These are phyloP conservation scores for Porcisia deanei DNA, from an alignment of 208 protist species.

Conservation along the genomic window DNA sequence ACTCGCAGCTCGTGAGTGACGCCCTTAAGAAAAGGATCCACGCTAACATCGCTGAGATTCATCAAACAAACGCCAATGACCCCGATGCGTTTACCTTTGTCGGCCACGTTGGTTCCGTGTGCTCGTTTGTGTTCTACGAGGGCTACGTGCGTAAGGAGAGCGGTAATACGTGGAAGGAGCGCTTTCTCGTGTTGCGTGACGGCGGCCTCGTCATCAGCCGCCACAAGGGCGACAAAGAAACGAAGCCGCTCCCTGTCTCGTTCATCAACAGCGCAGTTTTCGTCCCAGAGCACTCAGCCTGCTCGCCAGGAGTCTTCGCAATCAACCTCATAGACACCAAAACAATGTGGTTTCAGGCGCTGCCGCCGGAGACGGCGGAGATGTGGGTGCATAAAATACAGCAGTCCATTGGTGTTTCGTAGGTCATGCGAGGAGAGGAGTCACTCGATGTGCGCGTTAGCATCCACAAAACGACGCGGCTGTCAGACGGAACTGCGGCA, in stretches of 20 bases:
- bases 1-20: constrained; percentile 45
- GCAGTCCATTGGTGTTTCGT: constrained; percentile 61
- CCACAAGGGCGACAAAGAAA: constrained; percentile 50
- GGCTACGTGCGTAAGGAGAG: constrained; percentile 60
- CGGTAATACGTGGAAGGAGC: constrained; percentile 59
- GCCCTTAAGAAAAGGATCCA: constrained; percentile 48
- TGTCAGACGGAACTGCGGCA: too few relatives aligned
- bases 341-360: constrained; percentile 81
- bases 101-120: constrained; percentile 43
- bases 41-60: constrained; percentile 56
- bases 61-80: constrained; percentile 38
- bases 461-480: neutral
- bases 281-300: constrained; percentile 57
- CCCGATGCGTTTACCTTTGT: constrained; percentile 39
- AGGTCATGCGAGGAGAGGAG: constrained; percentile 7
- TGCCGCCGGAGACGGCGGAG: constrained; percentile 37
- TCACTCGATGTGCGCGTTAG: neutral
- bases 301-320: constrained; percentile 68
- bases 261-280: constrained; percentile 70
- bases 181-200: constrained; percentile 54
- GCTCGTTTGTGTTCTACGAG: constrained; percentile 40
- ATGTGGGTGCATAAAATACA: constrained; percentile 63
- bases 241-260: constrained; percentile 51
- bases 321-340: constrained; percentile 69
- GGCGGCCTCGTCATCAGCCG: constrained; percentile 52